Evolutionary conservation across 2,329 filamentous ascomycete genomes (phyloP), one percentile per base, ranked within the genome.

Genomic region (Elsinoe fawcettii): DNA sequence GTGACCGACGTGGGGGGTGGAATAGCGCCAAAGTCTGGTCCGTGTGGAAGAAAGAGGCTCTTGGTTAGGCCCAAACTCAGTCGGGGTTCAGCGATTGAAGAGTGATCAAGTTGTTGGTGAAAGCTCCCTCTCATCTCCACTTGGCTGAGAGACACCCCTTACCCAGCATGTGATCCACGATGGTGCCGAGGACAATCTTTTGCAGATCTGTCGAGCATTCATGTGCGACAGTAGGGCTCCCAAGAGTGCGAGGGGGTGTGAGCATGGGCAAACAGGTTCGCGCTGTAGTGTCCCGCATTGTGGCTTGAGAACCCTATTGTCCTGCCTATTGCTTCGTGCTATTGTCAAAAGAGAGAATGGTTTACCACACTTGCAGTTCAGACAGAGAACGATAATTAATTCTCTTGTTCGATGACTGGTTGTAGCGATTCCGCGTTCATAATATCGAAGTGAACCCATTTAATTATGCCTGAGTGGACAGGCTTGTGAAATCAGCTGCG

Each of bases 291-390:
- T 46, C 41, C 41, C 41, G 41, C 41, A 46, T 46, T 46, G 41
- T 46, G 41, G 41, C 41, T 46, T 46, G 41, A 46, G 41, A 46
- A 46, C 41, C 20, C 41, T 46, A 46, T 46, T 46, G 41, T 46
- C 41, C 41, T 46, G 41, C 41, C 41, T 46, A 25, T 46, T 46
- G 20, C 11, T 12, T 37, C 9, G 34, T 37, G 11, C 34, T 37
- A 37, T 37, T 37, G 34, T 37, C 9, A 12, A 37, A n/a, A 12
- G 11, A 3, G 34, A 6, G 27, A 30, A n/a, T n/a, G n/a, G n/a
- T n/a, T n/a, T n/a, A n/a, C n/a, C n/a, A n/a, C n/a, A n/a, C n/a
- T n/a, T n/a, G n/a, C n/a, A n/a, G n/a, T n/a, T n/a, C n/a, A n/a
- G n/a, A n/a, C n/a, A n/a, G n/a, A n/a, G n/a, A n/a, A n/a, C n/a